phyloP scores from a whole-genome alignment of 495 filamentous ascomycete genomes.

The Penicillium longicatenatum region DNA sequence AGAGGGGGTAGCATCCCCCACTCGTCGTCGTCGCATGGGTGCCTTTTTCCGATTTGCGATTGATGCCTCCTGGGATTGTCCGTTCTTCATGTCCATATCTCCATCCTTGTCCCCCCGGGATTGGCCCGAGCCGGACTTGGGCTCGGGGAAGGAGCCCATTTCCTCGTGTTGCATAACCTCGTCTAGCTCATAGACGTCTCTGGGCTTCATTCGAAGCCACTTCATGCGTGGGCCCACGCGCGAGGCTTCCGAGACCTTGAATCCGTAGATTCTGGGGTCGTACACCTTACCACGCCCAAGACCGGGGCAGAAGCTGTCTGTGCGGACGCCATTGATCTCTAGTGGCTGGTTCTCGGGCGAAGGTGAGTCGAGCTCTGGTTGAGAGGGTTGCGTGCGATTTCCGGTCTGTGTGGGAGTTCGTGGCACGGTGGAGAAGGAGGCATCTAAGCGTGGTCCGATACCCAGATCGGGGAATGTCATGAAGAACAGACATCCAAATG shows the following conservation, averaged over 20 bases:
- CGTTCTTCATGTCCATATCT: conserved; percentile 43
- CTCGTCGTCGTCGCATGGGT: conserved; percentile 50
- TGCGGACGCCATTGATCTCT: conserved; percentile 80
- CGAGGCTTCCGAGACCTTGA: conserved; percentile 85
- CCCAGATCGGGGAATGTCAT: conserved; percentile 98
- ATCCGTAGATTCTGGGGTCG: conserved; percentile 95
- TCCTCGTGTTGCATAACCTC: conserved; percentile 51
- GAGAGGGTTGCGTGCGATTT: conserved; percentile 22
- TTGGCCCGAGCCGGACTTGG: conserved; percentile 18
- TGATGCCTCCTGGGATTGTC: conserved; percentile 34
- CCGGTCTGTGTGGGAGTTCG: conserved; percentile 35
- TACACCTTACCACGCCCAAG: conserved; percentile 83
- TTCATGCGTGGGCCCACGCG: conserved; percentile 91
- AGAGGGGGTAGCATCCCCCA: conserved; percentile 16
- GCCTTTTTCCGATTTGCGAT: conserved; percentile 54
- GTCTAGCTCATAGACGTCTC: conserved; percentile 77
- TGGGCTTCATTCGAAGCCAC: conserved; percentile 86
- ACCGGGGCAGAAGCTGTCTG: conserved; percentile 82
- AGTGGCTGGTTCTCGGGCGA: conserved; percentile 50
- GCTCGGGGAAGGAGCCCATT: not conserved
- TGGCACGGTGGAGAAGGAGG: conserved; percentile 31
- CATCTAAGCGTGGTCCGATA: conserved; percentile 50
- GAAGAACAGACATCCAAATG: conserved; percentile 92
- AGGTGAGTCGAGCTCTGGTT: conserved; percentile 26
- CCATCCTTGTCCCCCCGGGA: conserved; percentile 56